Evolutionary conservation across 768 basidiomycete genomes (phyloP), one percentile per base, ranked within the genome.

Genomic region (Boletus insuetus): DNA sequence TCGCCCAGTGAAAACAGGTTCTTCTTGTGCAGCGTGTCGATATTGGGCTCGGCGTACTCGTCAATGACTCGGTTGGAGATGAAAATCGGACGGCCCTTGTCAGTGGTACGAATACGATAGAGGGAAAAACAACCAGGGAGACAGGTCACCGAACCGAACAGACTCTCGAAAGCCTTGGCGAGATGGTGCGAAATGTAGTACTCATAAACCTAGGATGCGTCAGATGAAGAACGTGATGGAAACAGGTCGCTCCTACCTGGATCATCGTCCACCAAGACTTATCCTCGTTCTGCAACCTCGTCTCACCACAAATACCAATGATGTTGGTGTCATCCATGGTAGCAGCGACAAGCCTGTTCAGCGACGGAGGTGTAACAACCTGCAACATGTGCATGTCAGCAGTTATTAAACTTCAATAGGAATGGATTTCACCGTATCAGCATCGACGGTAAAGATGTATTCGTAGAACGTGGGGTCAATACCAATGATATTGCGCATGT

Each of bases 181-280:
- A 86, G 73, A 58, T 88, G 81, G 60, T 83, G 83, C 0, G 82
- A 85, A 53, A 85, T 81, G 69, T 83, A 86, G 69, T 86, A 86
- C 63, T 85, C 82, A 74, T 85, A 84, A 19, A 86, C 83, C 80
- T 83, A 55, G 17, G 49, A 41, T 1, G 13, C 43, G 38, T 61
- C 42, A 63, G 58, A 49, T 24, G 17, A 37, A 29, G 32, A 29
- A 38, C 39, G 22, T 22, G 17, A 31, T 2, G 13, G 11, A 51
- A 11, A 38, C 6, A 14, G 22, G 19, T 29, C 11, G 22, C 2
- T 29, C 73, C 55, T 34, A 80, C 82, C 75, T 87, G 87, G 55
- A 87, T 86, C 85, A 87, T 87, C 11, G 87, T 89, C 76, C 87
- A 89, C 78, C 87, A 84, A 24, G 85, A 87, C 29, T 78, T 75